Evolutionary conservation across 129 eudicot species (phyloP), one percentile per base, ranked within the genome.

Genomic region (Flaveria linearis): DNA sequence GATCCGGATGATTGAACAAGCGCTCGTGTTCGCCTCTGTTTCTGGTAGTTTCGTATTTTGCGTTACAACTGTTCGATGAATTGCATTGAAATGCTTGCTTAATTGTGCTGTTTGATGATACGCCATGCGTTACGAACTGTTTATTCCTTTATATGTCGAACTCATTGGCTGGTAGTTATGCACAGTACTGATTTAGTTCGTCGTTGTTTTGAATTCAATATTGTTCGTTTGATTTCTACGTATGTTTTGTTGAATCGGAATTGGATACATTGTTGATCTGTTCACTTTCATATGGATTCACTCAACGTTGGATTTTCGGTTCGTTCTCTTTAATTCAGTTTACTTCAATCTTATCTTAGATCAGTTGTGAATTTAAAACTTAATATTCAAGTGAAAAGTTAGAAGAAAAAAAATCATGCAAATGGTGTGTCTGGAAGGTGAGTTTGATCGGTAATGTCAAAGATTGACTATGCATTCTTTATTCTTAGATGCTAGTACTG

Each of bases 1-100:
- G 92, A 87, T 91, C 80, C 97, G 92, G 26, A 91, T 91, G 97
- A 86, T 91, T 25, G 97, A 95, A 71, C 88, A 87, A 74, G 41
- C 99, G 6, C 99, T 95, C 16, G 66, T 63, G 2, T 95, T 95
- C 45, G 92, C 99, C 28, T 75, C 89, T 58, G 77, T 92, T 73
- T 58, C 89, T 18, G 97, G 98, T 92, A 80, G 41, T 36, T 36
- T 36, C 7, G 0, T 36, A 36, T 36, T 5, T 36, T 3, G 10
- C 10, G 3, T 62, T 1, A 60, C 10, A 18, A 18, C 15, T 42
- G 16, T 2, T 60, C 8, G 12, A 46, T 39, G 17, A 62, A 13
- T 28, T 62, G 47, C 71, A 26, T 62, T 8, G 46, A 75, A 75
- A 61, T 12, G 57, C 43, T 49, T 60, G 8, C 41, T 60, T 9